Conservation (phyloP, 1,284 basidiomycete species). For the Schizophyllum commune region DNA sequence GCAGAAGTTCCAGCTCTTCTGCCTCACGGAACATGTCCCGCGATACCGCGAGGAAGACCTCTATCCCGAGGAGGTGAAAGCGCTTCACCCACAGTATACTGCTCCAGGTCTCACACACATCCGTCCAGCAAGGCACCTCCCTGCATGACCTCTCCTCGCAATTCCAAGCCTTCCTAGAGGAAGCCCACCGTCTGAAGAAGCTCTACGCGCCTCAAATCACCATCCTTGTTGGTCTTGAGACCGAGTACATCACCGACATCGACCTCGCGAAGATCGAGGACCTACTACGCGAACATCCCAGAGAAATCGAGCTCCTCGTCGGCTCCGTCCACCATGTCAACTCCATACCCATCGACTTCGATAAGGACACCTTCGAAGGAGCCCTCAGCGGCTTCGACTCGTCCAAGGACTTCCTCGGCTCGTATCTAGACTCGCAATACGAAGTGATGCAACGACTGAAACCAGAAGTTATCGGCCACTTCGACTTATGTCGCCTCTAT, state of each 20-base stretch:
- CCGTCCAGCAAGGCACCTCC: slow-evolving; percentile 38
- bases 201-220: slow-evolving; percentile 56
- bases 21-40: slow-evolving; percentile 93
- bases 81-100: slow-evolving; percentile 2
- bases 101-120: background rate
- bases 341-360: slow-evolving; percentile 90
- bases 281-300: slow-evolving; percentile 35
- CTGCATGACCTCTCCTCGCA: slow-evolving; percentile 42
- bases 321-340: slow-evolving; percentile 93
- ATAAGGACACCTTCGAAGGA: slow-evolving; percentile 58
- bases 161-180: slow-evolving; percentile 64
- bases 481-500: slow-evolving; percentile 87
- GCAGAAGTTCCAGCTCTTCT: slow-evolving; percentile 77
- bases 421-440: slow-evolving; percentile 83
- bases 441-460: slow-evolving; percentile 59
- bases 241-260: slow-evolving; percentile 73
- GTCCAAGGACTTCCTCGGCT: slow-evolving; percentile 43
- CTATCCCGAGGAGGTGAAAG: slow-evolving; percentile 89
- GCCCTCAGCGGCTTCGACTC: slow-evolving; percentile 34
- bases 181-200: slow-evolving; percentile 70
- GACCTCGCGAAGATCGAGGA: slow-evolving; percentile 57
- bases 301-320: slow-evolving; percentile 81
- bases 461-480: slow-evolving; percentile 90
- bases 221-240: slow-evolving; percentile 88
- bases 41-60: slow-evolving; percentile 76